Evolutionary conservation across 2,329 filamentous ascomycete genomes (phyloP).

Genomic region (Sarocladium kiliense): DNA sequence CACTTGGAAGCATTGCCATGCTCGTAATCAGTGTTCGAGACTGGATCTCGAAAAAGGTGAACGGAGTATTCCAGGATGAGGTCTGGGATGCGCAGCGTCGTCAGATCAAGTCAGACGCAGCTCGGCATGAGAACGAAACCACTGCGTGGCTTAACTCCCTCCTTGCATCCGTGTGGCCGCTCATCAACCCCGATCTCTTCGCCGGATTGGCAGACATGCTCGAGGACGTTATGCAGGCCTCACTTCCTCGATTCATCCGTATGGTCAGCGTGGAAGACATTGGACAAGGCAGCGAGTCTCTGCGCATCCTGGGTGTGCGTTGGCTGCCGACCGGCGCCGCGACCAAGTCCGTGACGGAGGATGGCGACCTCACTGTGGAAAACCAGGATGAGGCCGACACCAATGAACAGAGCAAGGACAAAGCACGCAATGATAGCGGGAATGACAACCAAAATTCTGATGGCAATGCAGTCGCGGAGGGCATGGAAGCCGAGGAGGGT

Average conservation of each 20-base stretch:
- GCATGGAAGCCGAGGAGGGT: slow-evolving; percentile 71
- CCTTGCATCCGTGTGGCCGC: slow-evolving; percentile 63
- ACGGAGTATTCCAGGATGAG: slow-evolving; percentile 61
- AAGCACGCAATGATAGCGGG: slow-evolving; percentile 26
- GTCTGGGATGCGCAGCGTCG: slow-evolving; percentile 61
- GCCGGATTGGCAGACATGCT: slow-evolving; percentile 63
- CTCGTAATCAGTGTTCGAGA: slow-evolving; percentile 43
- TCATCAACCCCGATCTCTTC: slow-evolving; percentile 73
- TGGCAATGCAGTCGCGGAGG: slow-evolving; percentile 39
- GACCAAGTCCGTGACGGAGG: slow-evolving; percentile 51
- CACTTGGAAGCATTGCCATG: slow-evolving; percentile 12
- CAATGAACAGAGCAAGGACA: slow-evolving; percentile 24
- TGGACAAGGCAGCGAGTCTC: slow-evolving; percentile 66
- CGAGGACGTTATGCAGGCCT: slow-evolving; percentile 78
- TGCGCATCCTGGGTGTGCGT: slow-evolving; percentile 65
- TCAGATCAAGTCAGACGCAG: slow-evolving; percentile 38
- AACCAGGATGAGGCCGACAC: slow-evolving; percentile 28
- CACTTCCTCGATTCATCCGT: slow-evolving; percentile 60
- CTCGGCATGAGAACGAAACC: slow-evolving; percentile 50
- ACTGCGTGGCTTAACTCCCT: slow-evolving; percentile 70
- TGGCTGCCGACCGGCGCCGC: slow-evolving; percentile 71
- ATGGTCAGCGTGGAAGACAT: slow-evolving; percentile 75
- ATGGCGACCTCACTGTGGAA: slow-evolving; percentile 48
- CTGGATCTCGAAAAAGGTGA: slow-evolving; percentile 58
- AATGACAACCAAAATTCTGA: slow-evolving; percentile 31